A percentile compares a stretch with the other conserved stretches of the same genome.
Conservation (phyloP, 805 yeast species). For the Zygoascus bituminiphila region DNA sequence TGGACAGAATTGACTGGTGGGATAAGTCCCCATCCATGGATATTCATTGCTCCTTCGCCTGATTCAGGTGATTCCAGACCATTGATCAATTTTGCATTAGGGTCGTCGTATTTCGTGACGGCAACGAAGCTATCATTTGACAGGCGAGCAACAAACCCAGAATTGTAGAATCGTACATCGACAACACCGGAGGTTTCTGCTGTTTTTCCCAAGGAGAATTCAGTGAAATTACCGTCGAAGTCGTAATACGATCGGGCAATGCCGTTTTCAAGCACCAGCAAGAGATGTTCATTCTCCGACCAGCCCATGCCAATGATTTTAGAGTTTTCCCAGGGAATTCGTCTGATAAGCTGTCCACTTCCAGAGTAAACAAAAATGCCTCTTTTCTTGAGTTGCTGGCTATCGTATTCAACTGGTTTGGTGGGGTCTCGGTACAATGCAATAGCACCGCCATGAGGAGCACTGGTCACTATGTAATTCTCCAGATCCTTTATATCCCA, state of each 20-base stretch:
- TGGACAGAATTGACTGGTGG: conserved; percentile 22
- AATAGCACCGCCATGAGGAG: conserved; percentile 47
- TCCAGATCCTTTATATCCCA: conserved; percentile 38
- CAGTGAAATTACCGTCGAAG: conserved; percentile 59
- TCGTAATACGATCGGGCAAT: conserved; percentile 52
- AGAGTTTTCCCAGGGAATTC: conserved; percentile 35
- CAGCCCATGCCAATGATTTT: conserved; percentile 47
- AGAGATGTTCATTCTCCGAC: conserved; percentile 44
- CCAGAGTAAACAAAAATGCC: conserved; percentile 25
- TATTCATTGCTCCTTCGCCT: conserved; percentile 7
- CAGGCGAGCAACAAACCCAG: conserved; percentile 39
- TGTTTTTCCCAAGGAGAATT: conserved; percentile 34
- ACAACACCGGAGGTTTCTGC: conserved; percentile 29
- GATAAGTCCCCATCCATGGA: conserved; percentile 27
- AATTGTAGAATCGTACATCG: conserved; percentile 34
- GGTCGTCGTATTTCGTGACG: conserved; percentile 35
- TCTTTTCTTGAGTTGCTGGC: conserved; percentile 14
- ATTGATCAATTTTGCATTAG: conserved; percentile 19
- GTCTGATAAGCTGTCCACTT: conserved; percentile 24
- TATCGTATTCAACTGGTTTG: conserved; percentile 18
- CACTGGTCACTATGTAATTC: conserved; percentile 41
- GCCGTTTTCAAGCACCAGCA: conserved; percentile 48
- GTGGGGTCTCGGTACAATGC: conserved; percentile 36
- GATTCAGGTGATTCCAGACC: conserved; percentile 4
- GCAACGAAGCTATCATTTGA: conserved; percentile 35